A percentile compares a stretch with the other conserved stretches of the same genome.
These are phyloP conservation scores for Grosmannia clavigera DNA, from an alignment of 2,329 filamentous ascomycete species.

Conservation along the genomic window DNA sequence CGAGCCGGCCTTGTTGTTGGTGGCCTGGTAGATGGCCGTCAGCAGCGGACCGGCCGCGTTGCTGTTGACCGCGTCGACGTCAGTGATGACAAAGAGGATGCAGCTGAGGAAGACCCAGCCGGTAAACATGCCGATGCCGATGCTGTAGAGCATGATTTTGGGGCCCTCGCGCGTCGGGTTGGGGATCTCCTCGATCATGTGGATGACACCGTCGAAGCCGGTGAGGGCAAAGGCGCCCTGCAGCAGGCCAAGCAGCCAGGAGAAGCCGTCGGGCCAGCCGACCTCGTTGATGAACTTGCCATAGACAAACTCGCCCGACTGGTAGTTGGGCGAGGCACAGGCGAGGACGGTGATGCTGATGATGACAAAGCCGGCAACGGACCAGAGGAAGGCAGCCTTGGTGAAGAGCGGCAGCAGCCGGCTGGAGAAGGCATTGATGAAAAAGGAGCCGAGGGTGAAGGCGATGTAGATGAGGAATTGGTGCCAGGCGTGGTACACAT, in stretches of 20 bases:
- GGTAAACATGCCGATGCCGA: slow-evolving; percentile 49
- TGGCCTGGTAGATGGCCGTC: slow-evolving; percentile 44
- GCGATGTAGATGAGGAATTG: slow-evolving; percentile 62
- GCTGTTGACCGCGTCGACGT: slow-evolving; percentile 36
- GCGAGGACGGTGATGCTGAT: slow-evolving; percentile 59
- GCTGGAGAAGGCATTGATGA: slow-evolving; percentile 54
- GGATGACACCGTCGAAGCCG: slow-evolving; percentile 39
- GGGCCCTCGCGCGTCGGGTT: slow-evolving; percentile 45
- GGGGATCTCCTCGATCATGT: slow-evolving; percentile 50
- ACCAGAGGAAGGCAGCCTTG: slow-evolving; percentile 60
- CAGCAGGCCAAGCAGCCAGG: slow-evolving; percentile 42
- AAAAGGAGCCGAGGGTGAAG: slow-evolving; percentile 47
- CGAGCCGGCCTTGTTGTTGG: slow-evolving; percentile 45
- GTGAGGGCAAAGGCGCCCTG: slow-evolving; percentile 37
- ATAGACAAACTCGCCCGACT: slow-evolving; percentile 53
- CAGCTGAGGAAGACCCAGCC: slow-evolving; percentile 36
- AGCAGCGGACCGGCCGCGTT: slow-evolving; percentile 22
- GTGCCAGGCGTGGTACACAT: slow-evolving; percentile 50
- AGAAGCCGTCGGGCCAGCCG: slow-evolving; percentile 56
- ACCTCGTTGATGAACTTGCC: slow-evolving; percentile 54
- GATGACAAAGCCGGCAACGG: slow-evolving; percentile 52
- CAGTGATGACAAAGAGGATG: slow-evolving; percentile 50
- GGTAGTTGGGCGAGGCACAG: slow-evolving; percentile 53
- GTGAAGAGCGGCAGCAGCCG: slow-evolving; percentile 51
- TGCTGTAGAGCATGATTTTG: slow-evolving; percentile 54